phyloP scores from a whole-genome alignment of 2,329 filamentous ascomycete genomes.

The Alternaria gaisen region DNA sequence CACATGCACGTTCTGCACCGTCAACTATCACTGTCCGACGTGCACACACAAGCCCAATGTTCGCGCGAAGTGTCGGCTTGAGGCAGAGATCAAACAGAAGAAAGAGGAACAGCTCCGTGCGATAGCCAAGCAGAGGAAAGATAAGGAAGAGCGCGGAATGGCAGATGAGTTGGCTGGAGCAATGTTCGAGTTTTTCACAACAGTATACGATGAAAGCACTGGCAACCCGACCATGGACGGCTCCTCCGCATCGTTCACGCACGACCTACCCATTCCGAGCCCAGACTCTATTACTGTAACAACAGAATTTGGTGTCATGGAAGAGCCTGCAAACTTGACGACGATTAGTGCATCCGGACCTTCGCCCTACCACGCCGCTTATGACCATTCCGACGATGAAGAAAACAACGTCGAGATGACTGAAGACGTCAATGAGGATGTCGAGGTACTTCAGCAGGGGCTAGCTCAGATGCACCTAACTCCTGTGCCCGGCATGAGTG shows the following conservation, averaged over 20 bases:
- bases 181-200: slow-evolving; percentile 47
- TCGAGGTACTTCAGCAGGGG: slow-evolving; percentile 12
- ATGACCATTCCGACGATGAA: slow-evolving; percentile 23
- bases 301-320: slow-evolving; percentile 45
- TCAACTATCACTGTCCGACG: slow-evolving; percentile 51
- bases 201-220: slow-evolving; percentile 32
- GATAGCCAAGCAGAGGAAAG: slow-evolving; percentile 41
- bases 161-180: slow-evolving; percentile 49
- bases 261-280: slow-evolving; percentile 32
- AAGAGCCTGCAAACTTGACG: slow-evolving; percentile 43
- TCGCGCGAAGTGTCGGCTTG: slow-evolving; percentile 46
- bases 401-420: slow-evolving; percentile 31
- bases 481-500: slow-evolving; percentile 2
- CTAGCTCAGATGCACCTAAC: slow-evolving; percentile 12
- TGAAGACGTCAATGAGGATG: slow-evolving; percentile 22
- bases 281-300: slow-evolving; percentile 48
- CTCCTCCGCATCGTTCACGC: slow-evolving; percentile 5
- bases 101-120: slow-evolving; percentile 42
- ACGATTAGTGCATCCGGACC: slow-evolving; percentile 39
- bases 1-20: slow-evolving; percentile 51
- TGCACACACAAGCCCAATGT: slow-evolving; percentile 48
- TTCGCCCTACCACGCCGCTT: slow-evolving; percentile 19
- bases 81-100: slow-evolving; percentile 46
- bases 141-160: slow-evolving; percentile 44
- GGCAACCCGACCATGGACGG: slow-evolving; percentile 5